phyloP scores from a whole-genome alignment of 2,329 filamentous ascomycete genomes.

The Fusarium haematococcum region DNA sequence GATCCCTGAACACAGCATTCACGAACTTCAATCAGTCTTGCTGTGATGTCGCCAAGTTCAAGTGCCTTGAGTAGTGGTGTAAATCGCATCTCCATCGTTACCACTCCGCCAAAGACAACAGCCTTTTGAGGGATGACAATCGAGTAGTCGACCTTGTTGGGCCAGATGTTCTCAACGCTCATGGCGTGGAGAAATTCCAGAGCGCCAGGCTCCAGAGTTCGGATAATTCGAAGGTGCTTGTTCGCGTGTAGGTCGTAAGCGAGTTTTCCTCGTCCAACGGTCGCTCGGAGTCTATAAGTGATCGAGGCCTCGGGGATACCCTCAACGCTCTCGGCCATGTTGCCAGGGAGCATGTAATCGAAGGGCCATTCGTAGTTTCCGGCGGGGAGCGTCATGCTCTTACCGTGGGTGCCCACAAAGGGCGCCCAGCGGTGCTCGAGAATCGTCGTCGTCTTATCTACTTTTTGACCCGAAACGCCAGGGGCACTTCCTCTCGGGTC shows the following conservation, averaged over 20 bases:
- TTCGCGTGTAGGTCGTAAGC: conserved; percentile 86
- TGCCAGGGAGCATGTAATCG: conserved; percentile 77
- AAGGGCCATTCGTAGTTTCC: conserved; percentile 91
- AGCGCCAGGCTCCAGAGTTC: conserved; percentile 80
- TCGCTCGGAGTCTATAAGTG: conserved; percentile 91
- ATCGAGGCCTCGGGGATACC: conserved; percentile 88
- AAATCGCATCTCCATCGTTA: conserved; percentile 87
- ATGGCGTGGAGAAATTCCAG: conserved; percentile 87
- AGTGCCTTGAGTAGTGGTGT: conserved; percentile 91
- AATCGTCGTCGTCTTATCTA: conserved; percentile 70
- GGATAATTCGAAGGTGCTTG: conserved; percentile 82
- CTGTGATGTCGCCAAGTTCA: conserved; percentile 83
- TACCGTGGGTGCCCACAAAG: conserved; percentile 70
- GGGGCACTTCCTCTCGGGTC: conserved; percentile 66
- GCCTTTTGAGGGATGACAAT: conserved; percentile 95
- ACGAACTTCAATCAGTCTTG: conserved; percentile 83
- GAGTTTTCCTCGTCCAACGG: conserved; percentile 87
- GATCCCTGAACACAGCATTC: conserved; percentile 69
- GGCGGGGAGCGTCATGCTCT: conserved; percentile 70
- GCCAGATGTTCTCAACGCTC: conserved; percentile 98
- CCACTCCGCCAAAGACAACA: conserved; percentile 89
- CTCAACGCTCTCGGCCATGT: conserved; percentile 88
- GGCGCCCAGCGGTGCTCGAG: conserved; percentile 77
- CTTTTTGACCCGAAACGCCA: conserved; percentile 68
- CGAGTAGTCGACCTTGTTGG: conserved; percentile 96